Conservation (phyloP, 2,329 filamentous ascomycete genomes). For the Corniculantispora saksenae region DNA sequence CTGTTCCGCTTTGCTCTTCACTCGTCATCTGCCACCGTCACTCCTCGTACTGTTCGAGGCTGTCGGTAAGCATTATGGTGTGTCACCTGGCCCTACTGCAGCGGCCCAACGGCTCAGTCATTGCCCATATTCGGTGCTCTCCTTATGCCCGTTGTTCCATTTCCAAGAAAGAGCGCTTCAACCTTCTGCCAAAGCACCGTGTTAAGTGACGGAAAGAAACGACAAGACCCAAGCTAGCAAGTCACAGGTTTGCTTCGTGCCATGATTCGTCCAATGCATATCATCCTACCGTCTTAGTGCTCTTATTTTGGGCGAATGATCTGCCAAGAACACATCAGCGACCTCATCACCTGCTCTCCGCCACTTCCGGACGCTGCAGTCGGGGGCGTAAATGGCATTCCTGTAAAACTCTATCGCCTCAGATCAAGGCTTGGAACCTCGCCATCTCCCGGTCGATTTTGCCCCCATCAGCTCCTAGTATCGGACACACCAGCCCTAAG, state of each 20-base stretch:
- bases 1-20: background rate
- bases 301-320: background rate
- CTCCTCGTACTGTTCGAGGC: background rate
- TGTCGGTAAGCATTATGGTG: background rate
- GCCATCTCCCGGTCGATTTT: background rate
- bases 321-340: background rate
- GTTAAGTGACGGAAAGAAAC: background rate
- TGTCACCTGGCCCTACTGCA: background rate
- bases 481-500: conserved; percentile 5
- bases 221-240: background rate
- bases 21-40: background rate
- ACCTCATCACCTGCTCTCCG: background rate
- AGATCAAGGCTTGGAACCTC: background rate
- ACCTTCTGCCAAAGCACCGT: background rate
- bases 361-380: background rate
- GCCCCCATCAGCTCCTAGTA: conserved; percentile 4
- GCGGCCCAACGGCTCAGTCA: background rate
- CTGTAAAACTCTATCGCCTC: background rate
- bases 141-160: background rate
- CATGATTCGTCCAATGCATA: background rate
- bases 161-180: background rate
- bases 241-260: background rate
- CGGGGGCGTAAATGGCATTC: background rate
- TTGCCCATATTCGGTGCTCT: too few relatives aligned
- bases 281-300: background rate